A percentile compares a stretch with the other conserved stretches of the same genome.
Evolutionary conservation across 2,329 filamentous ascomycete species (phyloP).

Genomic region (Aspergillus uvarum): DNA sequence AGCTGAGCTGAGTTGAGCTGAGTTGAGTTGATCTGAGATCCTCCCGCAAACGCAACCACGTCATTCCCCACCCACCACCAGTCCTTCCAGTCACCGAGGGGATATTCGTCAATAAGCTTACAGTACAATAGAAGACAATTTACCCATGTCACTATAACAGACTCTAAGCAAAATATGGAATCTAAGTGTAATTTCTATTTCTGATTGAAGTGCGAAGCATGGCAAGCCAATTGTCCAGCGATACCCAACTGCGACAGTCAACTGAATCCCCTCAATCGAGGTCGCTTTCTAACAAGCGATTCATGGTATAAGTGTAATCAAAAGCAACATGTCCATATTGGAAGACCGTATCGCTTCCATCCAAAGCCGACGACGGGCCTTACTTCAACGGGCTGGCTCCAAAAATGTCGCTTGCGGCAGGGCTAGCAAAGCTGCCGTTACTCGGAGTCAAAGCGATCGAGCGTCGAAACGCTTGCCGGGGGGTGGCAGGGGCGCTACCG

Average conservation of each 20-base stretch:
- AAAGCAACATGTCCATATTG: not conserved
- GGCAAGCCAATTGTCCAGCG: not conserved
- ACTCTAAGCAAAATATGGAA: not conserved
- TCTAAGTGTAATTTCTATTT: conserved; percentile 2
- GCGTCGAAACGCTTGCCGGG: conserved; percentile 43
- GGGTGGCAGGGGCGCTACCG: conserved; percentile 40
- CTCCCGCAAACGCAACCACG: conserved; percentile 27
- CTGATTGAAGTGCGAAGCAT: not conserved
- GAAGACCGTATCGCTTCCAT: not conserved
- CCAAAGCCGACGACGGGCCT: conserved; percentile 1
- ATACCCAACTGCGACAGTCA: conserved; percentile 1
- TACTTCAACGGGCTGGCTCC: conserved; percentile 41
- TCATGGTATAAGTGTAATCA: not conserved
- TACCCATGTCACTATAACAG: not conserved
- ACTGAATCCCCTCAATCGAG: not conserved
- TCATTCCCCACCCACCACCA: conserved; percentile 32
- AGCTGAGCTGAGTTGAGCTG: not conserved
- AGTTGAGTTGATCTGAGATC: conserved; percentile 5
- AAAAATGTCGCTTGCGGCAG: conserved; percentile 40
- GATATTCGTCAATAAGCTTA: not conserved
- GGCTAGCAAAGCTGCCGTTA: conserved; percentile 42
- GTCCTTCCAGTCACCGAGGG: not conserved
- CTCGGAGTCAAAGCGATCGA: conserved; percentile 45
- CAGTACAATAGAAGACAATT: no score
- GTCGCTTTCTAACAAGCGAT: not conserved